Base-by-base conservation (phyloP, 1,284 basidiomycete genomes). In the Chondrostereum purpureum region DNA sequence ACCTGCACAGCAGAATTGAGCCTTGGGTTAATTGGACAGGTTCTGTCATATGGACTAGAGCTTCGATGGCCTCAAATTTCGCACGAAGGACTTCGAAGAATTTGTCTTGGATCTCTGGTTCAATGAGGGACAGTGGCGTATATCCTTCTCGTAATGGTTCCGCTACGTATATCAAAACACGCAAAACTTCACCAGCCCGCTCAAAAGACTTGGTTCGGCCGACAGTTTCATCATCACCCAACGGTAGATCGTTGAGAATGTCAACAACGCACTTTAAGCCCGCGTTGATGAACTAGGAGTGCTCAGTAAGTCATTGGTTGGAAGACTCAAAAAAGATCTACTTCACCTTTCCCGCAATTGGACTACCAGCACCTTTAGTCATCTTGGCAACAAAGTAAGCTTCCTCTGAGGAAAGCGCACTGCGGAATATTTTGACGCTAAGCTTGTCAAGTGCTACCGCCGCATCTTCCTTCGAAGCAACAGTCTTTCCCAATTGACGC, bases 361-460 rank as follows among this genome's bases (percentile, higher is more conserved):
- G 66, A 38, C 66, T 69, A 42, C 81, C 79, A 11, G 83, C 80
- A 22, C 82, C 83, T 50, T 75, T 75, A 23, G 80, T 73, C 72
- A 89, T 83, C 55, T 87, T 83, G 6, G 83, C 83, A 12, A 90
- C 77, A 53, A 88, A 85, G 52, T 82, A 83, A 0, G 84, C 86
- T 60, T 88, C 80, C 53, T 89, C 83, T 0, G 78, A 74, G 8
- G 80, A 77, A 61, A 87, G 79, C 11, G 77, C 77, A 48, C 84
- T 77, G 48, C 77, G 78, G 54, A 89, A 83, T 10, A 90, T 65
- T 54, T 77, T 74, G 2, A 73, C 68, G 1, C 79, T 79, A 40
- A 88, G 66, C 46, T 73, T 78, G 50, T 83, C 77, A 36, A 90
- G 64, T 42, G 74, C 78, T 22, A 67, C 62, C 43, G 72, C 73